Base-by-base conservation (phyloP, 371 early-diverging fungal species). In the Nematocida homosporus region DNA sequence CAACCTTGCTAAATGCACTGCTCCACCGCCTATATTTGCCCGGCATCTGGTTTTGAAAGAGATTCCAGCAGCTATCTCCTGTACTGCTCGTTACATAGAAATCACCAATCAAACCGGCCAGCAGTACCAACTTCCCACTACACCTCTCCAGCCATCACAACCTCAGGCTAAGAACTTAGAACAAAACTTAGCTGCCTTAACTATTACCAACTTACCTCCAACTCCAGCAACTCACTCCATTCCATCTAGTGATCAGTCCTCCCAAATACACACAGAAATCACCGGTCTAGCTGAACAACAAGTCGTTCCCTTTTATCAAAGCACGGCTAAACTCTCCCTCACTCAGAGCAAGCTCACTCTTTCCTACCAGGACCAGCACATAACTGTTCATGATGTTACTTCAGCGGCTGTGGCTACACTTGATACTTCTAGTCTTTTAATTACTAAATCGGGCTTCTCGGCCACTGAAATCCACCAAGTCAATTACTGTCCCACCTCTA, bases 21-120 rank as follows among this genome's bases (percentile, higher is more conserved):
- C 63, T 30, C 75, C 75, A 18, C 75, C 75, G 0, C 75, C 75
- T 6, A 16, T 72, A 25, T 72, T 34, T 38, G 40, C 37, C 13
- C 18, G 29, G 4, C 18, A 42, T 34, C 13, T 48, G 16, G 30
- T 20, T 10, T 35, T 72, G 3, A 37, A 38, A 13, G 40, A 59
- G 0, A 51, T 72, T 1, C 75, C 75, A 35, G 1, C 4, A 4
- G 3, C 40, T 2, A 20, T 68, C 6, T 18, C 32, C 8, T 68
- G 38, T n/a, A 20, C 6, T 23, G 34, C 13, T 29, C 27, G 10
- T 10, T 29, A 8, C 13, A 54, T 54, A 54, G 54, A 54, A 30
- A 10, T 13, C 8, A 34, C 4, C 30, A 27, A 18, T n/a, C 25
- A 38, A 56, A 5, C 8, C 16, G 44, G 16, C 25, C 25, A 10